Evolutionary conservation across 2,329 filamentous ascomycete genomes (phyloP).

Genomic region (Talaromyces pinophilus): DNA sequence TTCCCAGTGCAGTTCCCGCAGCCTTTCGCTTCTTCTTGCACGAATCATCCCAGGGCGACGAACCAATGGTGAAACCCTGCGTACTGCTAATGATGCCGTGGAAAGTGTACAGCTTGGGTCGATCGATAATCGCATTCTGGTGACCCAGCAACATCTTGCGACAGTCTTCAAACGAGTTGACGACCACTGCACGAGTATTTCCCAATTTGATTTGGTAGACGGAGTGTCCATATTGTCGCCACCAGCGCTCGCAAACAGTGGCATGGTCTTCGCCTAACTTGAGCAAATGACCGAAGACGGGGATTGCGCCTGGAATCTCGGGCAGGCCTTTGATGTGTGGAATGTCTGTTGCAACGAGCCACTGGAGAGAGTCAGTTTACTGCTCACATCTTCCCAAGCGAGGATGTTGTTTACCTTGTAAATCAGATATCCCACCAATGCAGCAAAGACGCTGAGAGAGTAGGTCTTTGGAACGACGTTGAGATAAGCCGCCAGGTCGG

Average conservation of each 20-base stretch:
- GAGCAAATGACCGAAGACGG: conserved; percentile 60
- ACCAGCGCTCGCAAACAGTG: conserved; percentile 55
- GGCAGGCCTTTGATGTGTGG: conserved; percentile 59
- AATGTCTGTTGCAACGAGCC: conserved; percentile 47
- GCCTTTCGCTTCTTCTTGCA: conserved; percentile 72
- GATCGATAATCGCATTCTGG: conserved; percentile 70
- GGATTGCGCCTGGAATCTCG: conserved; percentile 57
- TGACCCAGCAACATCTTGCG: conserved; percentile 68
- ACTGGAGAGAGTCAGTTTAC: background rate
- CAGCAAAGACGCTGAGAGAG: background rate
- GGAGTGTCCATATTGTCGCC: conserved; percentile 50
- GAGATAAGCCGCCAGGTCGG: conserved; percentile 8
- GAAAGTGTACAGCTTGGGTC: conserved; percentile 73
- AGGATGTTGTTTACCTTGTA: conserved; percentile 1
- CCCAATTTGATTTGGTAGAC: conserved; percentile 57
- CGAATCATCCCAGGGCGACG: conserved; percentile 74
- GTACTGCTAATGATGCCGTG: conserved; percentile 71
- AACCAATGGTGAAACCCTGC: conserved; percentile 75
- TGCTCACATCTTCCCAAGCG: too few relatives aligned
- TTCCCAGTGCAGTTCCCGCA: conserved; percentile 70
- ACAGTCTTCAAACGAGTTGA: conserved; percentile 71
- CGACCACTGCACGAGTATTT: conserved; percentile 63
- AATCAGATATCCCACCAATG: conserved; percentile 2
- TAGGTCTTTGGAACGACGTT: conserved; percentile 5
- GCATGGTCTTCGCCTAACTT: conserved; percentile 59